Conservation (phyloP, 495 filamentous ascomycete species). For the Penicillium waksmanii region DNA sequence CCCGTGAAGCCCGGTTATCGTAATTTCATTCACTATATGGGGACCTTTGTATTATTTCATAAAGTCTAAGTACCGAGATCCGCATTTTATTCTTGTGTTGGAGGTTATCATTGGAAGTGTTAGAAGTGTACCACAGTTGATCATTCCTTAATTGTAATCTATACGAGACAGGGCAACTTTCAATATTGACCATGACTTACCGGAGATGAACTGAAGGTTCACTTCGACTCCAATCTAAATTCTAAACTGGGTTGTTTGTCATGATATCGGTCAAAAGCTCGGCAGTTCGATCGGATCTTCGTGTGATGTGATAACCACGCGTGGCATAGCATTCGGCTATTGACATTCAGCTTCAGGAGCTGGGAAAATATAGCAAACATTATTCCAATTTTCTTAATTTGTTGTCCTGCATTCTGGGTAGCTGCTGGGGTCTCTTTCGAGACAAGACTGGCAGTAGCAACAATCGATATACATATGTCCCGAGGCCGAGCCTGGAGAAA, state of each 20-base stretch:
- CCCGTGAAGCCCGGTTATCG: slow-evolving; percentile 1
- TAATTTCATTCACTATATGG: not conserved
- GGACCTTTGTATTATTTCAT: not conserved
- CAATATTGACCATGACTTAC: not conserved
- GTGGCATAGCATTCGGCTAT: not conserved
- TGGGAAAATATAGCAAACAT: not conserved
- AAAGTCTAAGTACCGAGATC: not conserved
- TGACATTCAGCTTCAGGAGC: not conserved
- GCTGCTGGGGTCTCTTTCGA: not conserved
- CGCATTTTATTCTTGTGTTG: not conserved
- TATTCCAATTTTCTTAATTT: not conserved
- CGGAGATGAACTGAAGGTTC: not conserved
- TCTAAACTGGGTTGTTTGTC: not conserved
- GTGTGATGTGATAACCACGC: not conserved
- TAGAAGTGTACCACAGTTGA: not conserved
- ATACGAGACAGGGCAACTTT: not conserved
- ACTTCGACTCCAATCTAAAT: not conserved
- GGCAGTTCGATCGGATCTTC: not conserved
- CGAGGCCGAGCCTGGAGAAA: not conserved
- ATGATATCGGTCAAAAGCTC: not conserved
- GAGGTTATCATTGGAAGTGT: too few relatives aligned
- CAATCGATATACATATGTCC: not conserved
- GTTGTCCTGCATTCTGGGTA: not conserved
- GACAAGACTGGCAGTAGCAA: not conserved
- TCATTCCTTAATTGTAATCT: not conserved